phyloP scores from a whole-genome alignment of 169 alveolate genomes.

The Amoebophrya sp. region DNA sequence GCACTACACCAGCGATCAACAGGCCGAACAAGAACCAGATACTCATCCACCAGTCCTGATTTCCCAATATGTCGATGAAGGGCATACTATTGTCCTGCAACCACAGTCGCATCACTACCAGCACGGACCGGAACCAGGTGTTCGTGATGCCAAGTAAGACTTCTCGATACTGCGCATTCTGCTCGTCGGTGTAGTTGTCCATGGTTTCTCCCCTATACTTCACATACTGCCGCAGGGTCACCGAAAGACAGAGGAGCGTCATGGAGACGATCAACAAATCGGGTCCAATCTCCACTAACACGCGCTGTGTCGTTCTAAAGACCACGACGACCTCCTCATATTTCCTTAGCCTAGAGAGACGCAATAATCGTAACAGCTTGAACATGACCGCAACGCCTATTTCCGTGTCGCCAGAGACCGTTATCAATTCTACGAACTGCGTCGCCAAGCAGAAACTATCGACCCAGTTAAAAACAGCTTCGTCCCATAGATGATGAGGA shows the following conservation, averaged over 20 bases:
- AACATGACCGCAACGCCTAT: neutral
- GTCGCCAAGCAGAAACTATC: neutral
- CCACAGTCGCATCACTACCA: neutral
- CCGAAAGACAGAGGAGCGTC: neutral
- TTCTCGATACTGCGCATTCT: neutral
- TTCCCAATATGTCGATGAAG: neutral
- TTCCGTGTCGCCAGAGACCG: neutral
- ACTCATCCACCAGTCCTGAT: neutral
- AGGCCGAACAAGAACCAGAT: neutral
- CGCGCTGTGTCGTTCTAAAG: neutral
- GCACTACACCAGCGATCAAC: neutral
- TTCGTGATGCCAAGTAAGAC: neutral
- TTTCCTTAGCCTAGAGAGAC: neutral
- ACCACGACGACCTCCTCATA: neutral
- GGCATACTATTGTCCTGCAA: conserved; percentile 16
- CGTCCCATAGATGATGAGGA: neutral
- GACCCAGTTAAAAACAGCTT: neutral
- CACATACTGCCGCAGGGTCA: conserved; percentile 15
- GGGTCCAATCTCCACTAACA: neutral
- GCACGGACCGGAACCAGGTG: neutral
- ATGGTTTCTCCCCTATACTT: neutral
- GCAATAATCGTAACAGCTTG: neutral
- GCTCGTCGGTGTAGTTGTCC: neutral
- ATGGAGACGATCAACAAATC: conserved; percentile 1
- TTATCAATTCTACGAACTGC: neutral